Evolutionary conservation across 169 alveolate species (phyloP), one percentile per base, ranked within the genome.

Genomic region (Pseudocohnilembus persalinus): DNA sequence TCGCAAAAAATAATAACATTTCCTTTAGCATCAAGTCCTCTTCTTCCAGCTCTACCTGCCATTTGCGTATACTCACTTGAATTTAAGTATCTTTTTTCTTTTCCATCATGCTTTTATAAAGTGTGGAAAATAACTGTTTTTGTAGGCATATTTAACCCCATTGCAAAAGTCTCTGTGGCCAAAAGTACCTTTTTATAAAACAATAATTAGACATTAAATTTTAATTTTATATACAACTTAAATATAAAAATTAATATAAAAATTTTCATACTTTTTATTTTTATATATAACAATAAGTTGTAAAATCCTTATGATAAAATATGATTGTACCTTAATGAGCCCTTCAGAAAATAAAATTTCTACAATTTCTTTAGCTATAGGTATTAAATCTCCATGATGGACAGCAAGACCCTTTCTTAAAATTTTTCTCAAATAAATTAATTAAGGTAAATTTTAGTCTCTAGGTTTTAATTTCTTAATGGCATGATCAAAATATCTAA

Each of bases 31-130:
- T 99, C 99, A 63, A 98, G 95, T 26, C 99, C 99, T 90, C 99
- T 96, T 84, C 99, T 96, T 29, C 99, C 99, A 1, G 99, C 99
- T 87, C 99, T 96, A 1, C 99, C 99, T 0, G 99, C 97, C 99
- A 99, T 99, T 94, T 98, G 98, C 20, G 99, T 96, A 89, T 99
- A 99, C 89, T 99, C 99, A n/a, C 99, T 95, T 25, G 99, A 96
- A 25, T 95, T 93, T 49, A 99, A 91, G 74, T 93, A 90, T 73
- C 98, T 95, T 31, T 92, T 84, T 35, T 94, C 88, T 74, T 91
- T 85, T 68, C 99, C 99, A 89, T 98, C 99, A 85, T 91, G 98
- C 88, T 98, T 98, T 88, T 94, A 91, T 26, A 98, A 89, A 29
- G 98, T 93, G 73, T 99, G 92, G 92, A 99, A 99, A 29, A 99